Evolutionary conservation across 1,284 basidiomycete genomes (phyloP).

Genomic region (Phellopilus nigrolimitatus): DNA sequence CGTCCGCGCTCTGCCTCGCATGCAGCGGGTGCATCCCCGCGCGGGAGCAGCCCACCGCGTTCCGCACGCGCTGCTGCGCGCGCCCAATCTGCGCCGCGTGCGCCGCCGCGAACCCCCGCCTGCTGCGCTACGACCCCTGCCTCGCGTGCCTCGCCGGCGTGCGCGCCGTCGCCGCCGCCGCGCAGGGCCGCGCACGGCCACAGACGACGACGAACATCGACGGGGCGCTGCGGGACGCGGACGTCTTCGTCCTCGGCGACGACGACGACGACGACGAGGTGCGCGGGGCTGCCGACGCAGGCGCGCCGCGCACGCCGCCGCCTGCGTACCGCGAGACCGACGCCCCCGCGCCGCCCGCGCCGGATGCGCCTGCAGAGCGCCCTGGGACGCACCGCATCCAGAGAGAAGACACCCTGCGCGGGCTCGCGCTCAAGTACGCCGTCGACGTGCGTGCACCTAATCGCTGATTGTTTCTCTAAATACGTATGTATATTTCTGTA

Average conservation of each 20-base stretch:
- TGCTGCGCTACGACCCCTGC: slow-evolving; percentile 60
- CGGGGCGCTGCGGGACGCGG: slow-evolving; percentile 50
- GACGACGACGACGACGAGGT: slow-evolving; percentile 49
- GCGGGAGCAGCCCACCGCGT: too few relatives aligned
- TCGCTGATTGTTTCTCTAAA: not conserved
- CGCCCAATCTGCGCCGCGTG: slow-evolving; percentile 57
- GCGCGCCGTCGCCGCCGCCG: slow-evolving; percentile 34
- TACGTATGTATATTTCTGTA: not conserved
- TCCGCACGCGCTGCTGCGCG: slow-evolving; percentile 53
- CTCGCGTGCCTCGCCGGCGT: slow-evolving; percentile 57
- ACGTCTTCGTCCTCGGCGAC: slow-evolving; percentile 59
- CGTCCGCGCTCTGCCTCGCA: slow-evolving; percentile 47
- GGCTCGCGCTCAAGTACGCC: slow-evolving; percentile 57
- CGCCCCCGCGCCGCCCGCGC: not conserved
- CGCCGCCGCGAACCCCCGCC: slow-evolving; percentile 48
- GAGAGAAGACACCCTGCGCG: slow-evolving; percentile 57
- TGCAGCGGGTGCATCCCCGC: slow-evolving; percentile 53
- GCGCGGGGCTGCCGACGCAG: slow-evolving; percentile 18
- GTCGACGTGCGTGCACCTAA: slow-evolving; percentile 47
- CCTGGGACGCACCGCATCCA: slow-evolving; percentile 49
- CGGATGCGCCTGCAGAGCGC: not conserved
- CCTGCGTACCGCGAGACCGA: slow-evolving; percentile 18
- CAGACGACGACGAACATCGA: slow-evolving; percentile 40
- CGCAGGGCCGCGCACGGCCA: not conserved
- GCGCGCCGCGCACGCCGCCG: not conserved